A percentile compares a stretch with the other conserved stretches of the same genome.
Conservation (phyloP, 2,329 filamentous ascomycete species). For the Erysiphe pulchra region DNA sequence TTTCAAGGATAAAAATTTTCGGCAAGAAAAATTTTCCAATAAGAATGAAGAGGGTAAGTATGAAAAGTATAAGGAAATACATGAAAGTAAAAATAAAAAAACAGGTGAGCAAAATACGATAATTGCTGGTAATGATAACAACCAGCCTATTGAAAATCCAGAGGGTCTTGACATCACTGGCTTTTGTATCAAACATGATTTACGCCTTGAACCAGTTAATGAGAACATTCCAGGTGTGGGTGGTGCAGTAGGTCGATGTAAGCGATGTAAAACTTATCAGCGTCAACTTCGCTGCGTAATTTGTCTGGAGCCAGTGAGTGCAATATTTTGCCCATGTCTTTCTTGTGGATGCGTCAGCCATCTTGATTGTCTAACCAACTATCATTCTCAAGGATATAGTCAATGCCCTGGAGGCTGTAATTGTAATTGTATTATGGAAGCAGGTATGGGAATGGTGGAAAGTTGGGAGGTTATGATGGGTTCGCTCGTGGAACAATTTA, state of each 20-base stretch:
- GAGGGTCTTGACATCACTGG: constrained; percentile 35
- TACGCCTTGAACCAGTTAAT: constrained; percentile 30
- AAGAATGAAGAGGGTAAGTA: too few relatives aligned
- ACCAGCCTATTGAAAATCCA: constrained; percentile 5
- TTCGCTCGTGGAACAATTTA: not conserved
- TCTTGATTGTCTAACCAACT: constrained; percentile 20
- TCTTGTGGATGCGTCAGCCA: constrained; percentile 37
- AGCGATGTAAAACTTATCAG: constrained; percentile 26
- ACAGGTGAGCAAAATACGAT: not conserved
- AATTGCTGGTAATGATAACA: not conserved
- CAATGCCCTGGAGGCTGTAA: constrained; percentile 38
- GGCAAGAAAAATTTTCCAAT: not conserved
- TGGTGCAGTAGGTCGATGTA: constrained; percentile 23
- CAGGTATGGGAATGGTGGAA: constrained; percentile 29
- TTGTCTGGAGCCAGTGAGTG: constrained; percentile 32
- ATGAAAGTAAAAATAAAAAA: not conserved
- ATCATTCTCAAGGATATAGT: constrained; percentile 17
- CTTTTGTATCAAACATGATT: constrained; percentile 35
- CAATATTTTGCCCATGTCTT: constrained; percentile 33
- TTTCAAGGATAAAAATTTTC: not conserved
- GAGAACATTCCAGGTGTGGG: constrained; percentile 9
- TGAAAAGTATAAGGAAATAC: not conserved
- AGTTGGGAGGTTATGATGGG: constrained; percentile 31
- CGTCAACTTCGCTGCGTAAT: constrained; percentile 34
- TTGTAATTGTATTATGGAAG: constrained; percentile 32